Evolutionary conservation across 306 rosid species (phyloP), one percentile per base, ranked within the genome.

Genomic region (Hippophae tibetana): DNA sequence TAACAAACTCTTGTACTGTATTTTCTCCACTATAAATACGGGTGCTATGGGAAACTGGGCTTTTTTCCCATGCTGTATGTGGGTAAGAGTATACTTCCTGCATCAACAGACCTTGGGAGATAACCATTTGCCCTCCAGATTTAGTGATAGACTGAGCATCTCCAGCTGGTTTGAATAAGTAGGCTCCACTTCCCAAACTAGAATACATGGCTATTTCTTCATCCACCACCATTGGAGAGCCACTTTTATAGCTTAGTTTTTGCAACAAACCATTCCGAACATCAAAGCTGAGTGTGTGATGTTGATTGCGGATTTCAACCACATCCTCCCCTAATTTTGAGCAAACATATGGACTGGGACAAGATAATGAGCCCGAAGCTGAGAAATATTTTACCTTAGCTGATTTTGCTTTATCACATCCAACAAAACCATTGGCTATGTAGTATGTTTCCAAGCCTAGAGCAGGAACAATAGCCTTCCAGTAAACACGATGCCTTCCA

Each of bases 121-220:
- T 77, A 72, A 92, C 76, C 56, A 82, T 68, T 67, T 74, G 82
- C 26, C 90, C 94, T 52, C 92, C 88, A 43, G 82, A 80, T 80
- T 78, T 82, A 44, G 77, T 69, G 62, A 92, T 77, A 44, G 86
- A 61, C 53, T 75, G 72, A 3, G 99, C 88, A 42, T 86, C 90
- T 52, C 99, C 99, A 14, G 9, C 71, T 2, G 99, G 99, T 69
- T 69, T 82, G 72, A 92, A 92, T 60, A 92, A 78, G 86, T 88
- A 92, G 13, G 99, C 99, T 45, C 99, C 99, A 50, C 90, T 78
- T 14, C 89, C 99, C 8, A 13, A 50, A 60, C 95, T 86, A 46
- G 86, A 60, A 68, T 92, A 92, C 85, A 92, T 71, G 23, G 90
- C 85, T n/a, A 92, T 79, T 82, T 88, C 99, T 78, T 92, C 99